These are phyloP conservation scores for Lepiota brunneoincarnata DNA, from an alignment of 768 basidiomycete species.

Conservation along the genomic window DNA sequence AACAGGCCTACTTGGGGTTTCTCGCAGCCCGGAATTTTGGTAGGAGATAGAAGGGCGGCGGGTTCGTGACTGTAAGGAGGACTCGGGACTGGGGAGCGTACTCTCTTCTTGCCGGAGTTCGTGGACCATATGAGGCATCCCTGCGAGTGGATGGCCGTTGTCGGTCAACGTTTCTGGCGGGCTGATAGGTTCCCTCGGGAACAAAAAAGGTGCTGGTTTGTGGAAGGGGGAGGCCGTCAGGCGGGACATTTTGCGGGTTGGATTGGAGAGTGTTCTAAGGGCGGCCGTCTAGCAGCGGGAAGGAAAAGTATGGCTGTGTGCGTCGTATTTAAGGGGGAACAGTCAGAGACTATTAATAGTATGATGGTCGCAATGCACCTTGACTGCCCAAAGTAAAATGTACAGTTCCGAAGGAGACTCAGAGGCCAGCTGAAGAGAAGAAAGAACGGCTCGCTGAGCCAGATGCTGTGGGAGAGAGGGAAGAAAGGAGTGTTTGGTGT, in stretches of 20 bases:
- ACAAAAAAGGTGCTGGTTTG: conserved; percentile 45
- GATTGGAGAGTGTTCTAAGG: neutral
- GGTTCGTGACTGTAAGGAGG: conserved; percentile 27
- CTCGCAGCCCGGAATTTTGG: conserved; percentile 43
- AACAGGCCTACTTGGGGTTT: conserved; percentile 37
- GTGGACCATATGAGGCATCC: conserved; percentile 8
- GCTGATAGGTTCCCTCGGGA: conserved; percentile 36
- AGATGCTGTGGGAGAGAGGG: neutral
- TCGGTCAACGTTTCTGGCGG: conserved; percentile 38
- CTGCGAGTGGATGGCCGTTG: conserved; percentile 4
- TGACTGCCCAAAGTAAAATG: neutral
- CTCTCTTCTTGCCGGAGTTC: conserved; percentile 14
- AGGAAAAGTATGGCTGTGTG: neutral
- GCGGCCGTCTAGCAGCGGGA: neutral
- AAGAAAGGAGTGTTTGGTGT: neutral
- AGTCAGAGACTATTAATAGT: conserved; percentile 6
- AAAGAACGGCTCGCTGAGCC: conserved; percentile 7
- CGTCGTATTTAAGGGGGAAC: neutral
- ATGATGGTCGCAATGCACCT: conserved; percentile 6
- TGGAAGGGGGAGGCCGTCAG: conserved; percentile 40
- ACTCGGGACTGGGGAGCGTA: conserved; percentile 29
- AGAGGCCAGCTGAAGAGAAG: neutral
- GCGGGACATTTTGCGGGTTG: conserved; percentile 33
- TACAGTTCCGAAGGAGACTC: neutral
- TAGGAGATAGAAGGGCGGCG: conserved; percentile 45